Base-by-base conservation (phyloP, 345 rosid species). In the Cardamine chenopodiifolia region DNA sequence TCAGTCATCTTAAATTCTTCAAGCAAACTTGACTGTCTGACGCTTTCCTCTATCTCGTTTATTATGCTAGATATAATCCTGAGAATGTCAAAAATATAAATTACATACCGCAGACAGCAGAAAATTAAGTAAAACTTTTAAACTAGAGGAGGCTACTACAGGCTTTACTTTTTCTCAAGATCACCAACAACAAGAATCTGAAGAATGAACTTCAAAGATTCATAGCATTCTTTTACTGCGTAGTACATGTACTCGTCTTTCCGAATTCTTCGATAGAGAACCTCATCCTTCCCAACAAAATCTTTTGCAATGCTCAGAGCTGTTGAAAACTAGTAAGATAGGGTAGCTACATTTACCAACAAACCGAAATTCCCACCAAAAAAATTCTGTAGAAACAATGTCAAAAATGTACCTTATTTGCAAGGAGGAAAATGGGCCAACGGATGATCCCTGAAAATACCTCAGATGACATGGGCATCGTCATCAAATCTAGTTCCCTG, bases 401-500 rank as follows among this genome's bases (percentile, higher is more conserved):
- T 42, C 47, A 54, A 71, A 59, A 31, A 10, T 34, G 61, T 78
- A 94, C 98, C 96, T 94, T 86, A 82, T 86, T 87, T 74, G 97
- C 91, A 31, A 94, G 86, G 74, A 94, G 96, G 79, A 94, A 94
- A 75, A 94, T 85, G 14, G 98, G 98, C 98, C 98, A 94, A 47
- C 84, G 86, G 76, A 94, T 78, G 62, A 82, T 82, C 78, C 85
- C 95, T 26, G 82, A 78, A 57, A 86, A 76, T 67, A 88, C 78
- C 78, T 92, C 90, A 42, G 88, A 70, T 29, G 93, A 81, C 85
- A 86, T 82, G 12, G 95, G 90, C 57, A 94, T 94, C 6, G 70
- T 83, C 98, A 94, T 94, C 83, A 91, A 82, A 82, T 86, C 91
- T 84, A 94, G 73, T 74, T 94, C 98, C 88, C 98, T 94, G 84